Evolutionary conservation across 140 eudicot genomes (phyloP).

Genomic region (Stevia rebaudiana): DNA sequence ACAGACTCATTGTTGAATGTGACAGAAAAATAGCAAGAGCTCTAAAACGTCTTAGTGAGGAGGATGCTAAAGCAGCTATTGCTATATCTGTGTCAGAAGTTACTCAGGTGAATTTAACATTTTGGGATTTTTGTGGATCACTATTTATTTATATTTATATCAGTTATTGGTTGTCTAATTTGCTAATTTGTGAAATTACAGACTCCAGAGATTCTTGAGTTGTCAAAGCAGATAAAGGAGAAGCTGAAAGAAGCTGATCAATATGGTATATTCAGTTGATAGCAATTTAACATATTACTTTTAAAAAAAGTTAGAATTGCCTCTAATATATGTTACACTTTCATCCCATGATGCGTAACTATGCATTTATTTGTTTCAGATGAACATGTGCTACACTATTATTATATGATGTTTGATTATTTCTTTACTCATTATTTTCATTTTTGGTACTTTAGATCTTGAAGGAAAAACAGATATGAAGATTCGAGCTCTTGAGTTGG

Average conservation of each 20-base stretch:
- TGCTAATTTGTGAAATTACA: constrained; percentile 30
- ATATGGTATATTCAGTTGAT: constrained; percentile 38
- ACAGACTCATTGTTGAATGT: constrained; percentile 93
- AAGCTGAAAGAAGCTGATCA: constrained; percentile 86
- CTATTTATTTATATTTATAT: neutral
- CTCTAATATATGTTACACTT: neutral
- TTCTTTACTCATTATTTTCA: neutral
- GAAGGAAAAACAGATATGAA: constrained; percentile 94
- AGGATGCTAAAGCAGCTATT: constrained; percentile 98
- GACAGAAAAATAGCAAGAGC: constrained; percentile 90
- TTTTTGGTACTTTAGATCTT: constrained; percentile 40
- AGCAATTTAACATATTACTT: neutral
- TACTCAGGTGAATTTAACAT: constrained; percentile 49
- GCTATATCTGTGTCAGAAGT: constrained; percentile 95
- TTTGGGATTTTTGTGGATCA: neutral
- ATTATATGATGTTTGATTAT: neutral
- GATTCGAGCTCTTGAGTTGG: constrained; percentile 68
- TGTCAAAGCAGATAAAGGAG: constrained; percentile 87
- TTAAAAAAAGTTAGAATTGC: neutral
- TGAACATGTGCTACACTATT: neutral
- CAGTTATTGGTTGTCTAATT: neutral
- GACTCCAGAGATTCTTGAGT: constrained; percentile 79
- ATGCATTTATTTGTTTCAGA: neutral
- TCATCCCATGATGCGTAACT: neutral
- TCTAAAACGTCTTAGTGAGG: constrained; percentile 90